Conservation (phyloP, 768 basidiomycete genomes). For the Lactarius sp. region DNA sequence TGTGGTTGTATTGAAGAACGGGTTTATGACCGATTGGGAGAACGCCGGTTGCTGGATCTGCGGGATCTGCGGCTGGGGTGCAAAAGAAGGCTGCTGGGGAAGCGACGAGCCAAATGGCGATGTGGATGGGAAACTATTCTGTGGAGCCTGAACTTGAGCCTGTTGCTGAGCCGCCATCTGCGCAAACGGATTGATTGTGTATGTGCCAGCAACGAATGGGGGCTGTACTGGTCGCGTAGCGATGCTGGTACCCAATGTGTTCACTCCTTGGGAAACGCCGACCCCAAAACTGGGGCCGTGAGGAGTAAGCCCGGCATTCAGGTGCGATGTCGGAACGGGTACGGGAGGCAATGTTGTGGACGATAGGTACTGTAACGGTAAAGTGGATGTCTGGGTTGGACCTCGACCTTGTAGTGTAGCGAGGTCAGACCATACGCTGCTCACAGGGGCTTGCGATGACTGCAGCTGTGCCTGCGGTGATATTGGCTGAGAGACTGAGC, state of each 20-base stretch:
- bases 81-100: slow-evolving; percentile 29
- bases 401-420: slow-evolving; percentile 26
- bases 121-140: slow-evolving; percentile 21
- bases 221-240: slow-evolving; percentile 7
- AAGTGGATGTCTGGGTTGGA: slow-evolving; percentile 25
- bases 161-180: slow-evolving; percentile 24
- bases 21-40: slow-evolving; percentile 11
- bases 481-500: slow-evolving; percentile 37
- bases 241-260: slow-evolving; percentile 18
- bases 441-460: slow-evolving; percentile 9
- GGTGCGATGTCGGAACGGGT: slow-evolving; percentile 12
- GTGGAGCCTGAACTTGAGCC: slow-evolving; percentile 26
- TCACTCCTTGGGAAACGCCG: slow-evolving; percentile 18
- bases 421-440: slow-evolving; percentile 29
- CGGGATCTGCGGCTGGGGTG: slow-evolving; percentile 25
- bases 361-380: slow-evolving; percentile 28
- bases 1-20: slow-evolving; percentile 30
- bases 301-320: slow-evolving; percentile 24
- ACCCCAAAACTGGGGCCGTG: slow-evolving; percentile 16
- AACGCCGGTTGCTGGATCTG: slow-evolving; percentile 21
- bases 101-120: slow-evolving; percentile 27
- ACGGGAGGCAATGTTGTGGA: slow-evolving; percentile 22
- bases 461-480: slow-evolving; percentile 22
- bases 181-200: slow-evolving; percentile 19
- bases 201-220: background rate